Conservation (phyloP, 140 eudicot species). For the Ambrosia hybrid region DNA sequence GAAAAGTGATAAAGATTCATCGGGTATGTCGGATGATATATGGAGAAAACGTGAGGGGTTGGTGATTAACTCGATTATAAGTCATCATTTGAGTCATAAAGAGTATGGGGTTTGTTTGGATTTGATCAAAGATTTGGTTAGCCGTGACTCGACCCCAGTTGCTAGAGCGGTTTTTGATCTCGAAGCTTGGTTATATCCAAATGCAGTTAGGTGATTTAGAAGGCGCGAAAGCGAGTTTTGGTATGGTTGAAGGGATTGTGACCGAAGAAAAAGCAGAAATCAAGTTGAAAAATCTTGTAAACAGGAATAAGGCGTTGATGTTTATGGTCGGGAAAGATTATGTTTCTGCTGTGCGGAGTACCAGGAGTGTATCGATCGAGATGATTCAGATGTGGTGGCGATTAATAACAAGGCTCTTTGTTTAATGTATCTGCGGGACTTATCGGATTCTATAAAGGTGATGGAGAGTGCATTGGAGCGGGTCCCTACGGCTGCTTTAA, state of each 20-base stretch:
- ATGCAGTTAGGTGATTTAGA: slow-evolving; percentile 92
- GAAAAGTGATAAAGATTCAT: slow-evolving; percentile 15
- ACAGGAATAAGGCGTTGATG: slow-evolving; percentile 80
- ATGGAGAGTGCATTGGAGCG: slow-evolving; percentile 90
- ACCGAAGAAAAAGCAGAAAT: slow-evolving; percentile 35
- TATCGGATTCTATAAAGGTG: slow-evolving; percentile 86
- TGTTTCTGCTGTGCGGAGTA: slow-evolving; percentile 89
- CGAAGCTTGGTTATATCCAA: slow-evolving; percentile 78
- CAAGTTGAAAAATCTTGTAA: slow-evolving; percentile 64
- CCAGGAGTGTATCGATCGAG: slow-evolving; percentile 89
- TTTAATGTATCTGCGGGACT: slow-evolving; percentile 91
- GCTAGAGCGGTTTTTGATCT: slow-evolving; percentile 35
- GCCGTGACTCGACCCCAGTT: slow-evolving; percentile 17
- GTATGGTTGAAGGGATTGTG: slow-evolving; percentile 45
- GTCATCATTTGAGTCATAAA: slow-evolving; percentile 72
- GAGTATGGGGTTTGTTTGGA: slow-evolving; percentile 70
- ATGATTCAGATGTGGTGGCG: slow-evolving; percentile 80
- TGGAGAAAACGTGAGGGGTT: slow-evolving; percentile 77
- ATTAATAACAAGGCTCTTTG: slow-evolving; percentile 89
- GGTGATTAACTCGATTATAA: slow-evolving; percentile 58
- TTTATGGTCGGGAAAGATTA: slow-evolving; percentile 92
- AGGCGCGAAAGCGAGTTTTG: slow-evolving; percentile 66
- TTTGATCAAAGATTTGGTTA: slow-evolving; percentile 49
- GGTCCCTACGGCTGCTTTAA: slow-evolving; percentile 76
- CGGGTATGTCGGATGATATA: slow-evolving; percentile 25